Evolutionary conservation across 2,329 filamentous ascomycete genomes (phyloP), one percentile per base, ranked within the genome.

Genomic region (Xylaria sp.): DNA sequence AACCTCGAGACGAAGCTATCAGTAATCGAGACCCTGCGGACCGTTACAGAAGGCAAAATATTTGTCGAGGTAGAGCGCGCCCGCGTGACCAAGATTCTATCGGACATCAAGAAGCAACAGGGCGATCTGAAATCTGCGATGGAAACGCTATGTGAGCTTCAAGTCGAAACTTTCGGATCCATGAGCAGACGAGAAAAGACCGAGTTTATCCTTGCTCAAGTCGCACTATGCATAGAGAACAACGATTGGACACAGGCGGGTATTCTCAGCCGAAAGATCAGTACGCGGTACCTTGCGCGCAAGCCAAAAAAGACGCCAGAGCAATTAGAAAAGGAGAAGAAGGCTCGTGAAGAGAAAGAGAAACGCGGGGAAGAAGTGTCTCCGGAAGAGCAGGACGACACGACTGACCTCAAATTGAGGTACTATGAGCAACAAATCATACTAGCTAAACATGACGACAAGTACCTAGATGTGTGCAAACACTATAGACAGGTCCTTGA

Each of bases 41-140:
- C 95, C 51, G 95, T 99, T 58, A 99, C 96, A 9, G 96, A 99
- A 83, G 96, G 96, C 83, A 99, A 99, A 92, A 99, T 99, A 80
- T 99, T 99, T 78, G 95, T 99, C 76, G 96, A 99, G 85, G 96
- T 99, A 62, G 96, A 99, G 86, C 91, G 96, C 75, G 96, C 96
- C 73, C 92, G 96, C 75, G 91, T 99, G 69, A 99, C 96, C 76
- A 94, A 92, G 79, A 97, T 97, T 73, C 87, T 99, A 13, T 98
- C 96, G 61, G 90, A 98, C 82, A 98, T 99, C 86, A 98, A 98
- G 87, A 98, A 97, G 83, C 85, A 92, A 73, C 94, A 98, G 83
- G 95, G 94, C 72, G 95, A 99, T 78, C 85, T 97, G 78, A 94
- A 93, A 79, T 90, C 93, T 5, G 96, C 96, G 36, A 91, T 93